These are phyloP conservation scores for Diaporthe helianthi DNA, from an alignment of 2,329 filamentous ascomycete genomes.

Conservation along the genomic window DNA sequence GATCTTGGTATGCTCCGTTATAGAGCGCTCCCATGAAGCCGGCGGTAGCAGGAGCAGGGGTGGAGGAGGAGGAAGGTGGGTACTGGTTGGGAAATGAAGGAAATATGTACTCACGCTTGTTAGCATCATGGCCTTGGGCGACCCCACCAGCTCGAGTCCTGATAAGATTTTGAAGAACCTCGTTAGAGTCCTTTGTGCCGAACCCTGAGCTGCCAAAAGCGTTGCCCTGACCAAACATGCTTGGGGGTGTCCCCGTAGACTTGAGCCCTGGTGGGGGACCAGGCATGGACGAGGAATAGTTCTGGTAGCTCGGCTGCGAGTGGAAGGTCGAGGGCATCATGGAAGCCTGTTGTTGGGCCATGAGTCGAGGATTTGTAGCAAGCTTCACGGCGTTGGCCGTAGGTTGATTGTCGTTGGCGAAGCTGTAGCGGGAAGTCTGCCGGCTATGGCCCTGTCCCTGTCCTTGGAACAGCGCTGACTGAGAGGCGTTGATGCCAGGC, in stretches of 20 bases:
- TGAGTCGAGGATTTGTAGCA: constrained; percentile 78
- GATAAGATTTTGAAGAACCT: constrained; percentile 83
- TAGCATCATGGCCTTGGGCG: constrained; percentile 79
- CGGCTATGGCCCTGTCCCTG: constrained; percentile 73
- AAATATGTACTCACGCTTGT: constrained; percentile 99
- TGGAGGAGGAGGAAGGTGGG: constrained; percentile 80
- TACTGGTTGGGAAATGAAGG: constrained; percentile 91
- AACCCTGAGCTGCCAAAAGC: constrained; percentile 80
- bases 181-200: constrained; percentile 74
- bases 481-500: constrained; percentile 61
- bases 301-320: constrained; percentile 69
- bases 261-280: constrained; percentile 95
- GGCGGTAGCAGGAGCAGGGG: constrained; percentile 81
- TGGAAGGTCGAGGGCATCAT: constrained; percentile 79
- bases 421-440: constrained; percentile 87
- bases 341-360: constrained; percentile 79
- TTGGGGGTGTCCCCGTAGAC: constrained; percentile 91
- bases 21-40: constrained; percentile 92
- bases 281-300: constrained; percentile 81
- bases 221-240: constrained; percentile 91
- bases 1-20: constrained; percentile 88
- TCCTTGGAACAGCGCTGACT: constrained; percentile 58
- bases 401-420: constrained; percentile 76
- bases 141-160: constrained; percentile 72
- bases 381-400: constrained; percentile 74